Conservation (phyloP, 805 yeast genomes). For the Teunomyces tritomae region DNA sequence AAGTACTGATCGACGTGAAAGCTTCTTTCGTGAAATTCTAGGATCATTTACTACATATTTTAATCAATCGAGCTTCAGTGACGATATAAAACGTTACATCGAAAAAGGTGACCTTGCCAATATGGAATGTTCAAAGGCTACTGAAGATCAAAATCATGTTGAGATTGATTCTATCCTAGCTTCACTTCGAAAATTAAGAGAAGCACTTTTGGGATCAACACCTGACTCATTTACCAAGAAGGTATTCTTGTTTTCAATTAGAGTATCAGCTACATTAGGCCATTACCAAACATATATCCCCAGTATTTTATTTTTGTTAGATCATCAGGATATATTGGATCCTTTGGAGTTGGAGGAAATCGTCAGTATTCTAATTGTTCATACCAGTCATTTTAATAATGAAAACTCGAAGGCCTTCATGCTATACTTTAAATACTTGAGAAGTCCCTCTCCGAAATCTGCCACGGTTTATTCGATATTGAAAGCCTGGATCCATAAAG, state of each 20-base stretch:
- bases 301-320: slow-evolving; percentile 43
- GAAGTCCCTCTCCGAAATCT: slow-evolving; percentile 7
- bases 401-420: slow-evolving; percentile 31
- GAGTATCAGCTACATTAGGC: slow-evolving; percentile 44
- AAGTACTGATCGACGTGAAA: slow-evolving; percentile 40
- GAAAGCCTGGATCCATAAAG: slow-evolving; percentile 27
- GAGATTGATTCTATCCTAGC: slow-evolving; percentile 25
- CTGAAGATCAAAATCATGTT: not conserved
- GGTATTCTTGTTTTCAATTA: slow-evolving; percentile 49
- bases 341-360: slow-evolving; percentile 34
- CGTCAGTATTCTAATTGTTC: slow-evolving; percentile 43
- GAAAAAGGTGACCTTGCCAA: slow-evolving; percentile 6
- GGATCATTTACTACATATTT: slow-evolving; percentile 29
- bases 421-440: slow-evolving; percentile 26
- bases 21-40: slow-evolving; percentile 39
- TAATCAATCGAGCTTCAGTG: slow-evolving; percentile 14
- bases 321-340: slow-evolving; percentile 16
- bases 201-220: slow-evolving; percentile 44
- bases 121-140: not conserved
- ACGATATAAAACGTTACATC: slow-evolving; percentile 9
- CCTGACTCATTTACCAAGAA: slow-evolving; percentile 39
- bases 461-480: slow-evolving; percentile 9
- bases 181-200: slow-evolving; percentile 51
- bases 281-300: slow-evolving; percentile 57
- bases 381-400: slow-evolving; percentile 40